Evolutionary conservation across 1,139 yeast species (phyloP).

Genomic region (Lodderomyces oxycetoniae): DNA sequence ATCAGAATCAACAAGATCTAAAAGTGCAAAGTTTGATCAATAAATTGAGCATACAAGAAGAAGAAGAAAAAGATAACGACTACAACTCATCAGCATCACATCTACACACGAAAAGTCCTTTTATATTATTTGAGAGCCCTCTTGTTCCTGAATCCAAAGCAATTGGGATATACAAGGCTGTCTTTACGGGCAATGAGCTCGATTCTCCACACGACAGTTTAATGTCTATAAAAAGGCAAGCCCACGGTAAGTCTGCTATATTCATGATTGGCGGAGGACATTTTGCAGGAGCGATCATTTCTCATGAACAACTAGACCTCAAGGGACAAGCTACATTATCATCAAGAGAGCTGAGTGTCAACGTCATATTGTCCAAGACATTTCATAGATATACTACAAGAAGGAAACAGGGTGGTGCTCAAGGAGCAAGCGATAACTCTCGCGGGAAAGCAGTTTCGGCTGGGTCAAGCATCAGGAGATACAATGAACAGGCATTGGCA

Average conservation of each 20-base stretch:
- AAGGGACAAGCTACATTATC: conserved; percentile 52
- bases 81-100: conserved; percentile 44
- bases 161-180: conserved; percentile 65
- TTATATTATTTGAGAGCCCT: conserved; percentile 49
- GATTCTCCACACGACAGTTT: conserved; percentile 42
- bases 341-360: conserved; percentile 46
- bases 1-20: conserved; percentile 18
- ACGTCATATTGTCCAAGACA: conserved; percentile 71
- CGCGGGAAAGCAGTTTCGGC: conserved; percentile 96
- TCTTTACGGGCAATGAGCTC: conserved; percentile 42
- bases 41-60: conserved; percentile 17
- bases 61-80: too few species aligned
- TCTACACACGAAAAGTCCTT: conserved; percentile 62
- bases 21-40: conserved; percentile 34
- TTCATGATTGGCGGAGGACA: conserved; percentile 98
- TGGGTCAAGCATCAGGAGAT: conserved; percentile 84
- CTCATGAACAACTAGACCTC: conserved; percentile 57
- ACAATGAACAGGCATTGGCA: conserved; percentile 80
- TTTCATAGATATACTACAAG: conserved; percentile 95
- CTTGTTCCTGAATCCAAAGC: conserved; percentile 43
- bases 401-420: conserved; percentile 97
- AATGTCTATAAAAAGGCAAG: not conserved
- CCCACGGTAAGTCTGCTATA: conserved; percentile 52
- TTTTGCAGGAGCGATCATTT: conserved; percentile 90
- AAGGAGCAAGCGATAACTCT: conserved; percentile 85